Evolutionary conservation across 2,329 filamentous ascomycete species (phyloP).

Genomic region (Coccinonectria pachysandricola): DNA sequence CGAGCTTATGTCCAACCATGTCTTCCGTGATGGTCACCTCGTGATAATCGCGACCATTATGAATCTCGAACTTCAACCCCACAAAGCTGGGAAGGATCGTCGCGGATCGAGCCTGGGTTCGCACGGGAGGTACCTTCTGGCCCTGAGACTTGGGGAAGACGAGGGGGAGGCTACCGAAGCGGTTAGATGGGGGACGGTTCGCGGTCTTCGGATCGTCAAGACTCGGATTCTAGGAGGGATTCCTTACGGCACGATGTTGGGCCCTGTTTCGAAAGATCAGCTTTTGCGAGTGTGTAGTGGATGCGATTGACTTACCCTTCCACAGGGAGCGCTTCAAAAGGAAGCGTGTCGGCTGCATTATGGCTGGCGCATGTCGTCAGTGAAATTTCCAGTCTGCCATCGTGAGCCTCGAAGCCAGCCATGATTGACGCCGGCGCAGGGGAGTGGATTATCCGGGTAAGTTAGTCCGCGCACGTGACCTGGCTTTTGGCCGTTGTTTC

Average conservation of each 20-base stretch:
- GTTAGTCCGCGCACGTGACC: conserved; percentile 9
- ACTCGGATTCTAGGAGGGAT: conserved; percentile 4
- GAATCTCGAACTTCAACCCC: conserved; percentile 76
- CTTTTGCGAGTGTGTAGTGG: neutral
- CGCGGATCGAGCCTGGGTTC: conserved; percentile 76
- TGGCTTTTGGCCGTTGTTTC: neutral
- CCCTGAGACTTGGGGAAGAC: conserved; percentile 46
- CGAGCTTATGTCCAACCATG: conserved; percentile 93
- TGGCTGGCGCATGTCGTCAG: conserved; percentile 18
- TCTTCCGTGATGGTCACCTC: conserved; percentile 82
- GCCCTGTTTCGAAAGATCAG: conserved; percentile 28
- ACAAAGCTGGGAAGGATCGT: conserved; percentile 91
- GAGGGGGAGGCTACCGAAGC: conserved; percentile 47
- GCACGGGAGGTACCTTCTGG: conserved; percentile 60
- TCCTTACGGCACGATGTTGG: conserved; percentile 46
- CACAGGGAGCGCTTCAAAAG: conserved; percentile 71
- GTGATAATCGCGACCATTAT: conserved; percentile 83
- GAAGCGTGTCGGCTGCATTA: conserved; percentile 59
- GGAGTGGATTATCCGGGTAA: conserved; percentile 10
- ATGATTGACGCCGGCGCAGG: conserved; percentile 2
- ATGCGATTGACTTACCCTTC: conserved; percentile 54
- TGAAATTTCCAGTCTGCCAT: conserved; percentile 12
- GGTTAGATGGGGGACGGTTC: conserved; percentile 16
- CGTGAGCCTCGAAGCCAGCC: conserved; percentile 10
- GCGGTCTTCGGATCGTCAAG: conserved; percentile 5